Base-by-base conservation (phyloP, 2,329 filamentous ascomycete species). In the Corynespora cassiicola region DNA sequence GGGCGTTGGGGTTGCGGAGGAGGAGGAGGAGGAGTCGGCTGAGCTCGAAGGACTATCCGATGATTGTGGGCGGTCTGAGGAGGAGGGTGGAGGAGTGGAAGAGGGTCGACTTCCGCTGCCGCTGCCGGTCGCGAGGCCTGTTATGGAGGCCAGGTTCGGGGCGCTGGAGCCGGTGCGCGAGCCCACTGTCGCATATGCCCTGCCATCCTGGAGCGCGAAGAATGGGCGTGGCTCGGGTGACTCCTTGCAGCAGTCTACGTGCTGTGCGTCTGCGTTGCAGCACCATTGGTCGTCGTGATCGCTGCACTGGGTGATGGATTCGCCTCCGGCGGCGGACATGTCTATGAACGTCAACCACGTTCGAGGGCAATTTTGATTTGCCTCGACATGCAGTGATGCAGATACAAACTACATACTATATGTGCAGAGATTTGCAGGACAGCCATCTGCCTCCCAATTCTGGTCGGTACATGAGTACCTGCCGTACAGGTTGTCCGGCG, bases 381-480 rank as follows among this genome's bases (percentile, higher is more conserved):
- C 19, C 16, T 23, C 20, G 19, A 14, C 31, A 24, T 10, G 18
- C 15, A 20, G n/a, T n/a, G 16, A 23, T 6, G 9, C 32, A 16
- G 15, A 20, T 11, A 36, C 5, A 10, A 25, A 11, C 20, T 7
- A 16, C 52, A 28, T 54, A 66, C 63, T 44, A 21, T 66, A 61
- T 12, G 64, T 68, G 36, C 64, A 68, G 35, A 68, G 30, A 34
- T 66, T 66, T 1, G 53, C 57, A 5, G 65, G 43, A 33, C 65
- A 68, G 14, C 55, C 58, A 15, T 52, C 45, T 1, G 60, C 50
- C 8, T 65, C 49, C 65, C 64, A 68, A 15, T 31, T 44, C 47
- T 64, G 43, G 42, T 68, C 64, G 2, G 65, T 67, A 41, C 65
- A 68, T 45, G 61, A 63, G 31, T 68, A 68, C 22, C 61, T 38